Conservation (phyloP, 805 yeast genomes). For the Myxozyma geophila region DNA sequence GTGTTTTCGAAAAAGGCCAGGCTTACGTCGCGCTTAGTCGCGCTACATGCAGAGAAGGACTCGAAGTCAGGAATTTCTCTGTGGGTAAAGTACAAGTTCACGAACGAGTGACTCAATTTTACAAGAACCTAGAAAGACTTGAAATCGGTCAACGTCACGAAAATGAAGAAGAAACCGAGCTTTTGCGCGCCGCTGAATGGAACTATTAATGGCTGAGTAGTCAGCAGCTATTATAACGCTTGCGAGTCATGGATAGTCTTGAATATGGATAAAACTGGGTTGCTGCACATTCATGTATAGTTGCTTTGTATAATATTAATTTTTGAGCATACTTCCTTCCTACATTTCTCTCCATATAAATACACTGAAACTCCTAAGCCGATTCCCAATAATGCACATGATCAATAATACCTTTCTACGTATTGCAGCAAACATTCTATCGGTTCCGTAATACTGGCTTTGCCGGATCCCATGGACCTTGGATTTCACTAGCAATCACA, state of each 20-base stretch:
- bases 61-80: constrained; percentile 79
- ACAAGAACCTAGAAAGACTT: constrained; percentile 43
- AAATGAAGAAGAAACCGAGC: constrained; percentile 8
- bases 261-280: background rate
- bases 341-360: background rate
- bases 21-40: constrained; percentile 94
- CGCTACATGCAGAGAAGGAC: constrained; percentile 80
- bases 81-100: constrained; percentile 69
- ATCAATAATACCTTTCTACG: background rate
- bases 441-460: constrained; percentile 57
- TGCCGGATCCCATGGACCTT: constrained; percentile 94
- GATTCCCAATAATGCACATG: background rate
- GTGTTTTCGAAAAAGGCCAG: constrained; percentile 88
- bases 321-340: background rate
- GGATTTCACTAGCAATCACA: constrained; percentile 56
- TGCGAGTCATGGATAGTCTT: background rate
- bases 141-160: constrained; percentile 1
- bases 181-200: constrained; percentile 6
- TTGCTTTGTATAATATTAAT: background rate
- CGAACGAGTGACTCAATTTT: constrained; percentile 71
- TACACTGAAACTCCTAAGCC: background rate
- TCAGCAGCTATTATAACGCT: background rate
- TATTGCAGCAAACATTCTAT: background rate
- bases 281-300: background rate
- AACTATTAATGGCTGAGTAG: background rate